Evolutionary conservation across 2,329 filamentous ascomycete species (phyloP), one percentile per base, ranked within the genome.

Genomic region (Aspergillus luchuensis): DNA sequence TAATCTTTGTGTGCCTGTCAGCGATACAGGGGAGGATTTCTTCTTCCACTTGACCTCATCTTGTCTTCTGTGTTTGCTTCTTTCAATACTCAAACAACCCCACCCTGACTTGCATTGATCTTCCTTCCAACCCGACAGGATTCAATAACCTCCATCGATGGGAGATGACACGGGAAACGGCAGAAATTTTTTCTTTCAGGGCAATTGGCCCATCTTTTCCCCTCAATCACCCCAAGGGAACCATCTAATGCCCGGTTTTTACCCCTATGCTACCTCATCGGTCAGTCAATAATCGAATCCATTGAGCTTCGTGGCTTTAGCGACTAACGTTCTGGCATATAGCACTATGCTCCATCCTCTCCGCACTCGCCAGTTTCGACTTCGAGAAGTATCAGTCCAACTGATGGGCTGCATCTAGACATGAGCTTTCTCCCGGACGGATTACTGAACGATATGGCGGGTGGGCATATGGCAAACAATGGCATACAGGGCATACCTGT

Each of bases 311-410:
- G 1, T 19, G 3, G 21, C 23, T 5, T 13, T 4, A 5, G 5
- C 3, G n/a, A 10, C 50, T 61, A 36, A 61, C n/a, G 15, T 36
- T 36, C 10, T 38, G n/a, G 8, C 7, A 4, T 19, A 6, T 47
- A 61, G 59, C 21, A 49, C 8, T 36, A 50, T 15, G 47, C 41
- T 21, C 19, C 15, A 13, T 60, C 48, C 5, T 55, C 59, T 5
- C 23, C 30, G 19, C 17, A 21, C 3, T 59, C 60, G 13, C 43
- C 49, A 2, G 19, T 57, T 15, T 62, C 58, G 8, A 36, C 43
- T 11, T 33, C 49, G 4, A 57, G 54, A 28, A 60, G 48, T 39
- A 17, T 52, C 5, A 52, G 52, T 43, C 33, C 39, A 23, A 13
- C 28, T 10, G 36, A 41, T 2, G 48, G 19, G n/a, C 13, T 38